Evolutionary conservation across 192 early-diverging fungal species (phyloP), one percentile per base, ranked within the genome.

Genomic region (Diversispora epigaea): DNA sequence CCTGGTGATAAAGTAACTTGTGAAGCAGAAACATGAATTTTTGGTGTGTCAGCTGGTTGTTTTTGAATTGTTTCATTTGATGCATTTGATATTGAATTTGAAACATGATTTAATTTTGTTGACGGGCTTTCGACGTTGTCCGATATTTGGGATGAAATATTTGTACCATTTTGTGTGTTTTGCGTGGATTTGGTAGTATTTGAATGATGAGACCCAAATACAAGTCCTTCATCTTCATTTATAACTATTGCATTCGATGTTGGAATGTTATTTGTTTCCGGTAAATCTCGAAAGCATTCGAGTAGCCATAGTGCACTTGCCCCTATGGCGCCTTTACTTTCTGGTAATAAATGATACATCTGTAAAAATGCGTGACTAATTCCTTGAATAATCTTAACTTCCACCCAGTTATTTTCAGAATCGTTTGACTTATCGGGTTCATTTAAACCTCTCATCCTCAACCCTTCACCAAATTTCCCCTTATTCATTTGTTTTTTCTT

Each of bases 291-390:
- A 39, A 46, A 74, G 44, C 72, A 45, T 62, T 47, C 58, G 14
- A 15, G 10, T 14, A 74, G n/a, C 72, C 72, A 74, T 74, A 56
- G n/a, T 21, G 60, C 84, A 43, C 86, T 69, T 0, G 83, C 82
- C 19, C 72, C 74, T 40, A 82, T 76, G 3, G 84, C 78, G 17
- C 82, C 85, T 22, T 77, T 75, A 45, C 87, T 90, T 68, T 95
- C 94, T 4, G 94, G 94, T 2, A 93, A 79, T 11, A 95, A 77
- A 14, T 85, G 68, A 65, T 84, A 83, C 93, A 94, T 94, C 67
- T 90, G 84, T 47, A 90, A 69, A 70, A 88, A 87, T 2, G 88
- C 86, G 49, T 89, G 86, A 14, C 84, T 85, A 8, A 92, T 81
- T 8, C 93, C 94, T 60, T 91, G 88, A 9, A 94, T 79, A 65